Conservation (phyloP, 2,329 filamentous ascomycete species). For the Ascochyta koolunga region DNA sequence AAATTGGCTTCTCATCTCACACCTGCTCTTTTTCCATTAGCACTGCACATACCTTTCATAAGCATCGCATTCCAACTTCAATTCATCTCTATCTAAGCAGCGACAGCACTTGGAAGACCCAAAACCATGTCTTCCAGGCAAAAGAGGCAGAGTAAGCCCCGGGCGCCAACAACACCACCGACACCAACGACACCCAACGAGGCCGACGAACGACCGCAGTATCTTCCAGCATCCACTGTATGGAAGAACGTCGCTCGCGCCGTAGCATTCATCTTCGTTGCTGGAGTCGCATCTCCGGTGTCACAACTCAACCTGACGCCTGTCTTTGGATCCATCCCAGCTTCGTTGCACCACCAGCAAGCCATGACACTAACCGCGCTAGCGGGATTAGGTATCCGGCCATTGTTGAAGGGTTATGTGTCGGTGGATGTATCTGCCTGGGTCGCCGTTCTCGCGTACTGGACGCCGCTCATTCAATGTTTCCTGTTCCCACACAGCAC, state of each 20-base stretch:
- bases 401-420: slow-evolving; percentile 59
- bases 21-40: slow-evolving; percentile 25
- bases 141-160: slow-evolving; percentile 45
- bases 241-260: slow-evolving; percentile 43
- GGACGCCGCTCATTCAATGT: slow-evolving; percentile 75
- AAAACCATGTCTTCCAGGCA: slow-evolving; percentile 39
- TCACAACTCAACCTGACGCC: slow-evolving; percentile 81
- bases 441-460: slow-evolving; percentile 76
- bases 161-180: slow-evolving; percentile 21
- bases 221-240: slow-evolving; percentile 29
- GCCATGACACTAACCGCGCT: slow-evolving; percentile 70
- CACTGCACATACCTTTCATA: background rate
- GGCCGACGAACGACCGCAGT: slow-evolving; percentile 30
- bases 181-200: slow-evolving; percentile 23
- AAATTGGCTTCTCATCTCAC: slow-evolving; percentile 23
- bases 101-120: slow-evolving; percentile 6
- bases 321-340: slow-evolving; percentile 84
- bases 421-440: slow-evolving; percentile 57
- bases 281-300: slow-evolving; percentile 70
- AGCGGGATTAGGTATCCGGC: slow-evolving; percentile 72
- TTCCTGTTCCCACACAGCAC: slow-evolving; percentile 72
- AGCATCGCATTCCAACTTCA: background rate
- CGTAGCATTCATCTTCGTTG: slow-evolving; percentile 58
- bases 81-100: background rate
- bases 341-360: slow-evolving; percentile 72